phyloP scores from a whole-genome alignment of 805 yeast species.

The Jamesozyma hellenica region DNA sequence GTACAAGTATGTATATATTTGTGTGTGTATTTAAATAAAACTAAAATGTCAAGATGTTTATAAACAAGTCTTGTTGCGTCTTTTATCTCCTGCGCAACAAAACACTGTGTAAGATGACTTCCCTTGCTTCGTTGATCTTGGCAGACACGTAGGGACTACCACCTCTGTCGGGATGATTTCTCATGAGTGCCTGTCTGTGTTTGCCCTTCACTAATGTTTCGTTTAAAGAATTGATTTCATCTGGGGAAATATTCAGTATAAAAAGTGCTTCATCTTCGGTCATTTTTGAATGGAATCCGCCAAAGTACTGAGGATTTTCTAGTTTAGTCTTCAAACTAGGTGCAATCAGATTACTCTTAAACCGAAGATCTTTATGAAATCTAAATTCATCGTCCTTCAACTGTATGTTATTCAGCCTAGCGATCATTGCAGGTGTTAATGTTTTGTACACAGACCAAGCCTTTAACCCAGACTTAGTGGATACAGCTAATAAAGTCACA shows the following conservation, averaged over 20 bases:
- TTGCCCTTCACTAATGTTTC: slow-evolving; percentile 54
- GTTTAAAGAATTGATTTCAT: slow-evolving; percentile 43
- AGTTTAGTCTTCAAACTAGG: slow-evolving; percentile 9
- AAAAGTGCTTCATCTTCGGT: slow-evolving; percentile 61
- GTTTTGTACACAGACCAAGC: slow-evolving; percentile 25
- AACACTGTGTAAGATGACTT: slow-evolving; percentile 37
- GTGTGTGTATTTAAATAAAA: too few species aligned
- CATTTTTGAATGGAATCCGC: slow-evolving; percentile 59
- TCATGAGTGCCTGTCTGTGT: slow-evolving; percentile 75
- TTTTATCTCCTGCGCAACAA: slow-evolving; percentile 10
- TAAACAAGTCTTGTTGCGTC: too few species aligned
- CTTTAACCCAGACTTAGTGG: slow-evolving; percentile 21
- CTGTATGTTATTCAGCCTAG: slow-evolving; percentile 20
- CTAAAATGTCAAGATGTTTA: too few species aligned
- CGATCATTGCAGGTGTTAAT: slow-evolving; percentile 23
- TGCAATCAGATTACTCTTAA: slow-evolving; percentile 11
- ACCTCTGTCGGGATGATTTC: slow-evolving; percentile 91
- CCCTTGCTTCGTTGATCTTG: slow-evolving; percentile 87
- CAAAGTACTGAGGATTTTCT: slow-evolving; percentile 32
- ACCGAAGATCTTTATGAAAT: slow-evolving; percentile 8
- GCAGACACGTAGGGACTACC: slow-evolving; percentile 85
- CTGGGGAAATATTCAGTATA: slow-evolving; percentile 48
- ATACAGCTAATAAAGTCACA: slow-evolving; percentile 20
- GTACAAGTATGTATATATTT: too few species aligned
- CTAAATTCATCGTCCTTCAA: slow-evolving; percentile 5